Evolutionary conservation across 1,284 basidiomycete species (phyloP).

Genomic region (Lentinula novae-zelandiae): DNA sequence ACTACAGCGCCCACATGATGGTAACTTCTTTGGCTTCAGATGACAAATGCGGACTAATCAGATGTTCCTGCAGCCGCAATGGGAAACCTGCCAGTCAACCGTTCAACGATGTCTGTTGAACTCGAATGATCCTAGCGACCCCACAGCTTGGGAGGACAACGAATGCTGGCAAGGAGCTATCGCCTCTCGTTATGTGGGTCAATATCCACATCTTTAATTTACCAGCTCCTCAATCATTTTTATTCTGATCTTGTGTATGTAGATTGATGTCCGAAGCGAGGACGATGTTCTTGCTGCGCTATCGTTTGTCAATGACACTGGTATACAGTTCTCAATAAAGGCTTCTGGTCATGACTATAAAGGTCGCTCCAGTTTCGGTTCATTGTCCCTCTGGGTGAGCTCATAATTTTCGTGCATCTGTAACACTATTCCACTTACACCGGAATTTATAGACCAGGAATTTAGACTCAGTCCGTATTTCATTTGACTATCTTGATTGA

Average conservation of each 20-base stretch:
- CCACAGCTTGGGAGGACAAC: not conserved
- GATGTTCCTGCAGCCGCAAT: constrained; percentile 18
- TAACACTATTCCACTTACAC: not conserved
- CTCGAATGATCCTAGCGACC: constrained; percentile 1
- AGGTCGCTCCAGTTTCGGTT: constrained; percentile 31
- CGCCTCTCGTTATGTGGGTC: constrained; percentile 3
- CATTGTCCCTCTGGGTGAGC: constrained; percentile 31
- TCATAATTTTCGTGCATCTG: not conserved
- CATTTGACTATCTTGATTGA: not conserved
- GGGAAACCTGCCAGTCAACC: constrained; percentile 7
- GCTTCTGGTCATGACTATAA: constrained; percentile 40
- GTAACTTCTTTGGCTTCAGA: constrained; percentile 15
- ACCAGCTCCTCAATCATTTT: not conserved
- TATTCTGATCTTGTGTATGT: constrained; percentile 28
- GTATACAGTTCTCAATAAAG: constrained; percentile 34
- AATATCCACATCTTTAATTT: not conserved
- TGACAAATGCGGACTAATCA: not conserved
- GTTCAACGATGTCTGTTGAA: not conserved
- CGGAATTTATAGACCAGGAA: not conserved
- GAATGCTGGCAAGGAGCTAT: constrained; percentile 5
- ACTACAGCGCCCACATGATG: constrained; percentile 28
- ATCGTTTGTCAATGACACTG: constrained; percentile 19
- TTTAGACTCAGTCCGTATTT: constrained; percentile 8
- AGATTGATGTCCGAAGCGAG: constrained; percentile 5
- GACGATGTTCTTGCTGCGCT: constrained; percentile 1